Evolutionary conservation across 2,329 filamentous ascomycete genomes (phyloP).

Genomic region (Hypoxylon sp.): DNA sequence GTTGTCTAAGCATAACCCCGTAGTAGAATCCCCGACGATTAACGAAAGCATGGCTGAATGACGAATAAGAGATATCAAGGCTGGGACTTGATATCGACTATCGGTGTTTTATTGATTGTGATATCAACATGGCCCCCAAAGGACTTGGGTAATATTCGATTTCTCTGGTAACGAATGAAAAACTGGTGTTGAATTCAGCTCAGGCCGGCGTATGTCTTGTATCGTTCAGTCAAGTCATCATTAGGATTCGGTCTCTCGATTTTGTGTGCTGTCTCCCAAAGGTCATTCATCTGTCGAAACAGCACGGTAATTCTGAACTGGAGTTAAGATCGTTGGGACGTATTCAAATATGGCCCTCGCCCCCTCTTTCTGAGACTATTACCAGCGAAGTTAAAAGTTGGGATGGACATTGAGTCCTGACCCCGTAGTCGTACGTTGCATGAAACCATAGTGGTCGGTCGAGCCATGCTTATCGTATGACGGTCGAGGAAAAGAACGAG

Average conservation of each 20-base stretch:
- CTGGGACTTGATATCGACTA: neutral
- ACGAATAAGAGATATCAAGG: neutral
- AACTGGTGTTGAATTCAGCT: neutral
- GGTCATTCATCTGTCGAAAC: neutral
- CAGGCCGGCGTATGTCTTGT: neutral
- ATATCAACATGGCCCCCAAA: neutral
- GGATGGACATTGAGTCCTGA: constrained; percentile 4
- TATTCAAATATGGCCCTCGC: neutral
- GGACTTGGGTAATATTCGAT: neutral
- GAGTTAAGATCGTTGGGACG: neutral
- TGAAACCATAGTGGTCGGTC: constrained; percentile 35
- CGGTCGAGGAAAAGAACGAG: constrained; percentile 13
- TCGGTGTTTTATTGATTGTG: neutral
- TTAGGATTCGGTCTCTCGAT: neutral
- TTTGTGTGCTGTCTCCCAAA: neutral
- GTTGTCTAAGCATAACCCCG: neutral
- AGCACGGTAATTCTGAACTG: neutral
- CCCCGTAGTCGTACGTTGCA: constrained; percentile 27
- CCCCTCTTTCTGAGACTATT: neutral
- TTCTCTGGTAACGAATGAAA: neutral
- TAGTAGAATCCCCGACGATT: neutral
- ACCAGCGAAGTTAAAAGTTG: constrained; percentile 13
- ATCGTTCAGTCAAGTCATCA: neutral
- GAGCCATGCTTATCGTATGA: constrained; percentile 35
- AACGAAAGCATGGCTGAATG: neutral